Percentiles rank a stretch among this genome's conserved stretches.
Evolutionary conservation across 495 filamentous ascomycete genomes (phyloP).

Genomic region (Hamigera avellanea): DNA sequence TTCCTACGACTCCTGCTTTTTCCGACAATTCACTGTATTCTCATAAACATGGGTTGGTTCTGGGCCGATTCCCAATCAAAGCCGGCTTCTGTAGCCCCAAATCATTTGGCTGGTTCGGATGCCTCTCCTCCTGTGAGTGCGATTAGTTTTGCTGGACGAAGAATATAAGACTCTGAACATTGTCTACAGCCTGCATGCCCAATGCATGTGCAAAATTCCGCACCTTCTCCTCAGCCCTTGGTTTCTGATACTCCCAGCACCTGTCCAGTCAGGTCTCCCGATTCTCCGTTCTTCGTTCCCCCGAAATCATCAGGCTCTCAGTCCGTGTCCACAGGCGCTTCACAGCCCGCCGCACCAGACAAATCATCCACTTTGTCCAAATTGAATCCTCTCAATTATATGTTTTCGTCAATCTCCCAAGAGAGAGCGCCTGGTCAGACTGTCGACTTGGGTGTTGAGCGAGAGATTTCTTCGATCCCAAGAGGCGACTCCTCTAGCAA

Average conservation of each 20-base stretch:
- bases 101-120: conserved; percentile 24
- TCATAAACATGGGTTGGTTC: conserved; percentile 82
- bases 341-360: conserved; percentile 15
- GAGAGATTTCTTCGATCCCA: conserved; percentile 79
- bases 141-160: neutral
- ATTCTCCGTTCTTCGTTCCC: conserved; percentile 28
- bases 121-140: conserved; percentile 57
- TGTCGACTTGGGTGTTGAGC: conserved; percentile 57
- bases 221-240: conserved; percentile 33
- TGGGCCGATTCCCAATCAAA: conserved; percentile 66
- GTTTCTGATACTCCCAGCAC: conserved; percentile 31
- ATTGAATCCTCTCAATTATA: conserved; percentile 91
- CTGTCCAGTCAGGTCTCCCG: conserved; percentile 40
- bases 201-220: conserved; percentile 60
- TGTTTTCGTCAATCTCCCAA: conserved; percentile 81
- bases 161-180: conserved; percentile 22
- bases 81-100: conserved; percentile 29
- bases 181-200: conserved; percentile 88
- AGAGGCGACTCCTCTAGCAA: conserved; percentile 59
- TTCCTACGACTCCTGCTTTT: too few relatives aligned
- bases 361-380: conserved; percentile 48
- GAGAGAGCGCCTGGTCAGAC: conserved; percentile 61
- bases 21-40: too few relatives aligned
- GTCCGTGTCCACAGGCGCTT: neutral
- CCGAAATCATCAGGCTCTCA: conserved; percentile 13